Percentiles rank a stretch among this genome's conserved stretches.
Conservation (phyloP, 2,329 filamentous ascomycete species). For the Sclerotinia sclerotiorum region DNA sequence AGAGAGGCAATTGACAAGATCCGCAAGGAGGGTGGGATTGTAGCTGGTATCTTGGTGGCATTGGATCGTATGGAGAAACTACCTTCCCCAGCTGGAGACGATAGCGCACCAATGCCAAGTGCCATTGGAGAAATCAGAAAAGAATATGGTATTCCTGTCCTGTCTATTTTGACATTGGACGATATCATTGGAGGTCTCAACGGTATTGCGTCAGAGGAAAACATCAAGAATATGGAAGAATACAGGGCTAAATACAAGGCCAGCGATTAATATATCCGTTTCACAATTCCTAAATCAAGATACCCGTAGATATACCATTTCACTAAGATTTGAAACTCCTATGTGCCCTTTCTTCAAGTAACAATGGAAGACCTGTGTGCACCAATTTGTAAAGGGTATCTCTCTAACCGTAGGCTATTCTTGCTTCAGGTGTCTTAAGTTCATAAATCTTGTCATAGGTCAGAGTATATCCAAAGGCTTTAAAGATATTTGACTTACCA, state of each 20-base stretch:
- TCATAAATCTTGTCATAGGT: neutral
- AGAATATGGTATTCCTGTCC: slow-evolving; percentile 79
- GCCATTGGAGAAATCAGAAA: slow-evolving; percentile 83
- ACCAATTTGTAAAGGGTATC: slow-evolving; percentile 7
- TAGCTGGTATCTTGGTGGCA: slow-evolving; percentile 85
- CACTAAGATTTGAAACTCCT: neutral
- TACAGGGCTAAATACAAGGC: slow-evolving; percentile 69
- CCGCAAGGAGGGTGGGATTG: slow-evolving; percentile 75
- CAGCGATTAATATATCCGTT: slow-evolving; percentile 45
- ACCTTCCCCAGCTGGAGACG: slow-evolving; percentile 53
- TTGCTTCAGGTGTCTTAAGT: slow-evolving; percentile 22
- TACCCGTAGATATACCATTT: slow-evolving; percentile 8
- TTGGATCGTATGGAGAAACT: slow-evolving; percentile 86
- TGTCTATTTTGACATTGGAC: slow-evolving; percentile 79
- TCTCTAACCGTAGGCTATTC: slow-evolving; percentile 34
- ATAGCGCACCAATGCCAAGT: slow-evolving; percentile 65
- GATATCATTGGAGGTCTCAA: slow-evolving; percentile 75
- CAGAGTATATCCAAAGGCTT: neutral
- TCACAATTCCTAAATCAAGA: slow-evolving; percentile 20
- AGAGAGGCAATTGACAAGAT: slow-evolving; percentile 91
- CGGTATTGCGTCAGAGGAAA: slow-evolving; percentile 58
- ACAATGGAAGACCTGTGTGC: slow-evolving; percentile 5
- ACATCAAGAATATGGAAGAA: slow-evolving; percentile 67
- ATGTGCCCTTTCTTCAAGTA: neutral
- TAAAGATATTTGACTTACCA: slow-evolving; percentile 55